phyloP scores from a whole-genome alignment of 768 basidiomycete genomes.

The Tylopilus sp. region DNA sequence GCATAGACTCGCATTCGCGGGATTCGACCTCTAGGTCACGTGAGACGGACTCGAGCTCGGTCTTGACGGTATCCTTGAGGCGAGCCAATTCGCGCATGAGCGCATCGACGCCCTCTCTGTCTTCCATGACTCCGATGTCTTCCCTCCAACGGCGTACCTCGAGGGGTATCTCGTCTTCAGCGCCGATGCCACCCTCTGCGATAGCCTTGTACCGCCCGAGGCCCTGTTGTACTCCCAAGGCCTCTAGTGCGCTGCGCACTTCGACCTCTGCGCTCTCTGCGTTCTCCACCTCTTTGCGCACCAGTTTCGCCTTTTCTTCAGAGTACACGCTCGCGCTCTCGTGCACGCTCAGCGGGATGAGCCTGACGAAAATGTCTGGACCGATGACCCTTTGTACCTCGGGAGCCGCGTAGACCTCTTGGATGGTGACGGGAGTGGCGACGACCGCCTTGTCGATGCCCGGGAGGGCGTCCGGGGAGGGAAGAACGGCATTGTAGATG shows the following conservation, averaged over 20 bases:
- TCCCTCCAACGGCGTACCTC: slow-evolving; percentile 73
- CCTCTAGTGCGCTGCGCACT: slow-evolving; percentile 73
- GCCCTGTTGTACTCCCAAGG: slow-evolving; percentile 73
- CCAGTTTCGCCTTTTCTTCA: slow-evolving; percentile 96
- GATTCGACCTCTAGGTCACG: slow-evolving; percentile 78
- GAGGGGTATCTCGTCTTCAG: slow-evolving; percentile 63
- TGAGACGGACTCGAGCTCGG: slow-evolving; percentile 59
- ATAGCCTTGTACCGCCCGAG: slow-evolving; percentile 67
- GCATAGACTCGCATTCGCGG: slow-evolving; percentile 82
- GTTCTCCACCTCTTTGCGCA: slow-evolving; percentile 84
- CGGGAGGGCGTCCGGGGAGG: slow-evolving; percentile 74
- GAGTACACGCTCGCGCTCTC: slow-evolving; percentile 96
- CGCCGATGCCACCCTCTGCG: slow-evolving; percentile 59
- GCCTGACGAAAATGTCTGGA: slow-evolving; percentile 79
- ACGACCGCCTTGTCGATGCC: slow-evolving; percentile 78
- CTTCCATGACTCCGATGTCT: slow-evolving; percentile 69
- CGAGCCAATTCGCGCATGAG: slow-evolving; percentile 56
- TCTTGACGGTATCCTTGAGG: slow-evolving; percentile 54
- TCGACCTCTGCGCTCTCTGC: slow-evolving; percentile 83
- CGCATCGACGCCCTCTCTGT: slow-evolving; percentile 61
- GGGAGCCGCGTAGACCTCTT: slow-evolving; percentile 86
- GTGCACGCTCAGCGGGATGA: slow-evolving; percentile 92
- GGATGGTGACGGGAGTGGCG: slow-evolving; percentile 85
- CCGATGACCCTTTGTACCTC: slow-evolving; percentile 96
- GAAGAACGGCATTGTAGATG: slow-evolving; percentile 91